Conservation (phyloP, 2,329 filamentous ascomycete species). For the Arthrobotrys conoides region DNA sequence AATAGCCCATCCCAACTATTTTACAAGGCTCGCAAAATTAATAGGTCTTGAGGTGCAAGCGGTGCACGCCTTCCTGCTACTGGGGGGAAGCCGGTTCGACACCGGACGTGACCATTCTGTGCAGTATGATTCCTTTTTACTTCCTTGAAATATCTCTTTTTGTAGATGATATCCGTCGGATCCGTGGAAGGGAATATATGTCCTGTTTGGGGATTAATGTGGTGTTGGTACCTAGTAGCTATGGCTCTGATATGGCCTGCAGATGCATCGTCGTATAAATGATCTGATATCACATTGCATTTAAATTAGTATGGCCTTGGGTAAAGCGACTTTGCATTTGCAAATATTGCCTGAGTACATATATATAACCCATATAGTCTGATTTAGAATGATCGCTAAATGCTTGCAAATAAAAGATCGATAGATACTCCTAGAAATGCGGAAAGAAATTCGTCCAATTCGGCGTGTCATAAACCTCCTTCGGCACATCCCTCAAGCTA, state of each 20-base stretch:
- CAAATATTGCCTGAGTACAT: no score
- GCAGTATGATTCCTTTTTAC: not conserved
- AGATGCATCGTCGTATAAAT: no score
- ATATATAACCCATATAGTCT: no score
- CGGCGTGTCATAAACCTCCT: constrained; percentile 60
- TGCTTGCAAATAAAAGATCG: not conserved
- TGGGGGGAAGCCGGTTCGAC: constrained; percentile 47
- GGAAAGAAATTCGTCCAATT: constrained; percentile 62
- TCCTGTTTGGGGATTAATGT: not conserved
- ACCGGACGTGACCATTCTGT: constrained; percentile 52
- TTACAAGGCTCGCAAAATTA: not conserved
- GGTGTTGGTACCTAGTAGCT: no score
- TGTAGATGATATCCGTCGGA: not conserved
- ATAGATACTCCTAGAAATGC: constrained; percentile 58
- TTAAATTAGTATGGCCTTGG: no score
- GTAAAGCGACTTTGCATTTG: no score
- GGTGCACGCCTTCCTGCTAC: constrained; percentile 42
- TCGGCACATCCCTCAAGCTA: constrained; percentile 60
- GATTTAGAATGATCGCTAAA: not conserved
- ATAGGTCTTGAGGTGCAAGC: constrained; percentile 48
- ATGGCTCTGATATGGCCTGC: not conserved
- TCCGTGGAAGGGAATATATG: not conserved
- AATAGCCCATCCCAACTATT: not conserved
- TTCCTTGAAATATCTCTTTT: not conserved
- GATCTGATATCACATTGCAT: no score